Conservation (phyloP, 2,329 filamentous ascomycete genomes). For the Metarhizium humberi region DNA sequence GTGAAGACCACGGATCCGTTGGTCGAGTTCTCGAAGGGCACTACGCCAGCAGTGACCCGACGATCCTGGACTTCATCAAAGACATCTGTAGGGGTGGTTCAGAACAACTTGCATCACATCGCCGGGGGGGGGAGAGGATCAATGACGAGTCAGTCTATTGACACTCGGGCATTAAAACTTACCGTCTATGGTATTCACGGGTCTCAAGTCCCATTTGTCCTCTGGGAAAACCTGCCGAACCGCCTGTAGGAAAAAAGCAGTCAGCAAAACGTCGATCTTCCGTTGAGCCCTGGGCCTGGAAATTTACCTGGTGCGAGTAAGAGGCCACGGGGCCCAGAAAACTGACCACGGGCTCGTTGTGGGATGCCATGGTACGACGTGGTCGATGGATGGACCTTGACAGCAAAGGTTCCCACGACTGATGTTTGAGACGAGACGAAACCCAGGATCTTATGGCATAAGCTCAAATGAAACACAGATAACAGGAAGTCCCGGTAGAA, state of each 20-base stretch:
- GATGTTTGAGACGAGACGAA: background rate
- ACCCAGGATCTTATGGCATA: background rate
- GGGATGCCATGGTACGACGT: slow-evolving; percentile 16
- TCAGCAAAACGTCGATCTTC: slow-evolving; percentile 1
- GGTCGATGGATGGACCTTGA: background rate
- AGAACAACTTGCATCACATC: background rate
- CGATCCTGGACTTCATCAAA: slow-evolving; percentile 68
- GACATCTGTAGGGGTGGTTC: slow-evolving; percentile 47
- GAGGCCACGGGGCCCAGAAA: slow-evolving; percentile 41
- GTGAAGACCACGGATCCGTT: slow-evolving; percentile 90
- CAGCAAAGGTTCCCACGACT: background rate
- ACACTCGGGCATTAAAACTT: slow-evolving; percentile 8
- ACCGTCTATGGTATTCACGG: slow-evolving; percentile 43
- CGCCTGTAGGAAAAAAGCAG: slow-evolving; percentile 25
- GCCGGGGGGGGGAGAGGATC: too few species aligned
- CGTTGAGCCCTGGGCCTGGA: background rate
- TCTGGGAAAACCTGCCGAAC: slow-evolving; percentile 38
- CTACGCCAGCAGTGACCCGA: slow-evolving; percentile 61
- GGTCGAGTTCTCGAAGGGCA: slow-evolving; percentile 93
- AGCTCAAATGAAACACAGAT: background rate
- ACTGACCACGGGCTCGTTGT: slow-evolving; percentile 32
- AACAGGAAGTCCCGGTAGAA: background rate
- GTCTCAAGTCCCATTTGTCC: slow-evolving; percentile 36
- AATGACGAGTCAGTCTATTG: background rate
- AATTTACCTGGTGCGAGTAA: slow-evolving; percentile 40